Conservation (phyloP, 225 moss, liverwort and hornwort genomes). For the Physcomitrellopsis africana region DNA sequence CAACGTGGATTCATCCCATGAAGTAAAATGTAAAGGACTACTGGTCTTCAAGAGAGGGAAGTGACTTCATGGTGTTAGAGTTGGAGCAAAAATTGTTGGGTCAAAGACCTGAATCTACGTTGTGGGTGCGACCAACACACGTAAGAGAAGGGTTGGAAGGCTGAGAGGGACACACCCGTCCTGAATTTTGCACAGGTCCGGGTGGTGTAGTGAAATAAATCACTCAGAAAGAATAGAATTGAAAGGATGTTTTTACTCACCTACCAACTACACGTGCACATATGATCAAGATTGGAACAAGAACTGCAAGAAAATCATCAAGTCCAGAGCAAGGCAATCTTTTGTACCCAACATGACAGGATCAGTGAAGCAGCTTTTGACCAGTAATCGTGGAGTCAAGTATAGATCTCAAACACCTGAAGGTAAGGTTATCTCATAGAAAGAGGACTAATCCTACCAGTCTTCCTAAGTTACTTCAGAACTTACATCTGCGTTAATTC, state of each 20-base stretch:
- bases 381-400: slow-evolving; percentile 28
- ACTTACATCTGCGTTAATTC: background rate
- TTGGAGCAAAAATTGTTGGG: too few species aligned
- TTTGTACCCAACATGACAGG: too few species aligned
- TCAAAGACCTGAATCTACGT: too few species aligned
- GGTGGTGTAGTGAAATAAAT: background rate
- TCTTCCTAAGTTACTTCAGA: slow-evolving; percentile 17
- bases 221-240: slow-evolving; percentile 3
- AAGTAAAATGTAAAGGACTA: too few species aligned
- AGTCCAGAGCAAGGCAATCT: background rate
- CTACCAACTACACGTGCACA: background rate
- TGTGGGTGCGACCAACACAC: too few species aligned
- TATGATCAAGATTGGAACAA: slow-evolving; percentile 1
- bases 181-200: too few species aligned
- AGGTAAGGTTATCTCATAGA: background rate
- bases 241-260: background rate
- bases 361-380: slow-evolving; percentile 18
- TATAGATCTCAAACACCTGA: slow-evolving; percentile 24
- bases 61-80: too few species aligned
- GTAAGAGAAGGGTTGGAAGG: too few species aligned
- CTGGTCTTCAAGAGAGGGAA: too few species aligned
- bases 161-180: too few species aligned
- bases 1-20: too few species aligned
- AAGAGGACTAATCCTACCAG: slow-evolving; percentile 7
- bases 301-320: background rate